These are phyloP conservation scores for Calocybe gambosa DNA, from an alignment of 1,284 basidiomycete species.

Conservation along the genomic window DNA sequence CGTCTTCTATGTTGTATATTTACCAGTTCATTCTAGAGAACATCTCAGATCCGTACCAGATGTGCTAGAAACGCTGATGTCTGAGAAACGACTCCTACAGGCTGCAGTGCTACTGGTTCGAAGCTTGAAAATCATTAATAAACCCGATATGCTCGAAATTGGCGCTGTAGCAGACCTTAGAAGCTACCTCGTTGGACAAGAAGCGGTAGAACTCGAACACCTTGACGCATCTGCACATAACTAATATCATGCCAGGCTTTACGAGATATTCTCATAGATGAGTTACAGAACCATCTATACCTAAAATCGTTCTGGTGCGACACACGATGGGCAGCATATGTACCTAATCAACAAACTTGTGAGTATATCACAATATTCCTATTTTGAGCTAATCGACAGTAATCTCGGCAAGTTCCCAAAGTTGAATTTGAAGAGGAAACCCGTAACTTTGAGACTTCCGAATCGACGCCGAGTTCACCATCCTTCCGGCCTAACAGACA, in stretches of 20 bases:
- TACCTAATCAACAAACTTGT: constrained; percentile 76
- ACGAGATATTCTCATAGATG: constrained; percentile 90
- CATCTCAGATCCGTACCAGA: constrained; percentile 90
- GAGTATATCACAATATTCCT: constrained; percentile 23
- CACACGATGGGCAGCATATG: constrained; percentile 83
- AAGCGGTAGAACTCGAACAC: constrained; percentile 49
- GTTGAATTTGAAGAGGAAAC: constrained; percentile 44
- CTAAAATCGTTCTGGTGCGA: constrained; percentile 97
- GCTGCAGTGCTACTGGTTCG: constrained; percentile 86
- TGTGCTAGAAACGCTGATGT: constrained; percentile 87
- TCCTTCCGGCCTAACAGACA: constrained; percentile 41
- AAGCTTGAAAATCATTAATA: constrained; percentile 88
- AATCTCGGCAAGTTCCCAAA: constrained; percentile 40
- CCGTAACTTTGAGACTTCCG: constrained; percentile 20
- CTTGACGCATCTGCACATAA: neutral
- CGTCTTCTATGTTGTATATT: neutral
- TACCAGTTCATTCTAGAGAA: constrained; percentile 52
- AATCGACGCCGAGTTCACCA: constrained; percentile 31
- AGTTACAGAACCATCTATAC: constrained; percentile 96
- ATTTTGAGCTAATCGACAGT: neutral
- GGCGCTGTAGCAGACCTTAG: constrained; percentile 89
- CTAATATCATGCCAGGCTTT: constrained; percentile 52
- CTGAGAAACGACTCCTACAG: constrained; percentile 90
- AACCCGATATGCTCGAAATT: constrained; percentile 89
- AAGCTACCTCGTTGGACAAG: constrained; percentile 82